Evolutionary conservation across 139 green algal species (phyloP).

Genomic region (Diplosphaera chodatii): DNA sequence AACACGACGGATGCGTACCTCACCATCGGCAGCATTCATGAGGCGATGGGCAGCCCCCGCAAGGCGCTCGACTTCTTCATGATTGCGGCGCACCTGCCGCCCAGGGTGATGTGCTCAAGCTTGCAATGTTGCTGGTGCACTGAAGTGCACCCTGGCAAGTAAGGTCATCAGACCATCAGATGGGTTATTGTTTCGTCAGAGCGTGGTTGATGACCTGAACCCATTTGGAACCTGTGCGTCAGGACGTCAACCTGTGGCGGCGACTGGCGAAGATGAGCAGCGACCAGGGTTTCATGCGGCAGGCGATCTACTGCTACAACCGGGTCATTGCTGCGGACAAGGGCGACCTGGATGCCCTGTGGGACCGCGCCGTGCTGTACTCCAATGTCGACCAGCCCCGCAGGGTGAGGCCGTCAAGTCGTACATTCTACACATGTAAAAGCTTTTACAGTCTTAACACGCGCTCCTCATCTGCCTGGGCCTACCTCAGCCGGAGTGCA

Average conservation of each 20-base stretch:
- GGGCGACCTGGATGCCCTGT: constrained; percentile 60
- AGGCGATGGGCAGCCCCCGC: constrained; percentile 45
- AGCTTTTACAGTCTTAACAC: too few relatives aligned
- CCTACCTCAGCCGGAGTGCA: too few relatives aligned
- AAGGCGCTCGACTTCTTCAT: constrained; percentile 87
- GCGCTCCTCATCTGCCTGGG: too few relatives aligned
- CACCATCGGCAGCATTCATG: constrained; percentile 75
- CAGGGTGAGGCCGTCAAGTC: too few relatives aligned
- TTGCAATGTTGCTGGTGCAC: too few relatives aligned
- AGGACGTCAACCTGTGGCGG: constrained; percentile 68
- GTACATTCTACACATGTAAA: too few relatives aligned
- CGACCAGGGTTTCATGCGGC: constrained; percentile 61
- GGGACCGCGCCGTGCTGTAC: constrained; percentile 65
- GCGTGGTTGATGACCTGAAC: too few relatives aligned
- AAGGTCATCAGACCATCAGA: too few relatives aligned
- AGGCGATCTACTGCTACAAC: constrained; percentile 83
- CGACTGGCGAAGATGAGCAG: constrained; percentile 60
- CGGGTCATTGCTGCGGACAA: constrained; percentile 46
- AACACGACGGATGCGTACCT: constrained; percentile 79
- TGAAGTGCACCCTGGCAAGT: too few relatives aligned
- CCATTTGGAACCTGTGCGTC: too few relatives aligned
- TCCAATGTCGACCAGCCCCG: constrained; percentile 34
- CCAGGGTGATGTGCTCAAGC: constrained; percentile 50
- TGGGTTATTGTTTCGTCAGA: too few relatives aligned
- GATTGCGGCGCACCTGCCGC: constrained; percentile 81